Conservation (phyloP, 176 grass and related monocot species). For the Avena eriantha region DNA sequence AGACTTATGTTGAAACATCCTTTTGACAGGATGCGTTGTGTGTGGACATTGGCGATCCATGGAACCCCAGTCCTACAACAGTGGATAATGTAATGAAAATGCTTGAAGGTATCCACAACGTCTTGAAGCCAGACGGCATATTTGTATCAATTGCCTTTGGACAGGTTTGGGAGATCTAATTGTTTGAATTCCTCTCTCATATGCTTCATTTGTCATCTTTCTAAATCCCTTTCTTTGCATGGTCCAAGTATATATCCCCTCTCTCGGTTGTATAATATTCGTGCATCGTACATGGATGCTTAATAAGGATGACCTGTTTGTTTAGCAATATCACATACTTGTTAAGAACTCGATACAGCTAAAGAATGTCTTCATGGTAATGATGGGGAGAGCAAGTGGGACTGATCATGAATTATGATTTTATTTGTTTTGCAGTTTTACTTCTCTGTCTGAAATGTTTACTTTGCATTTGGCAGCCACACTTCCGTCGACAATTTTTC, state of each 20-base stretch:
- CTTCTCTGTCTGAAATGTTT: conserved; percentile 6
- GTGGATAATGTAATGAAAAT: conserved; percentile 86
- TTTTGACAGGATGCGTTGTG: conserved; percentile 82
- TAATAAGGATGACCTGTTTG: background rate
- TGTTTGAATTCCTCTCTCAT: conserved; percentile 3
- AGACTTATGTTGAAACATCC: conserved; percentile 26
- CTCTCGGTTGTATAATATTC: conserved; percentile 6
- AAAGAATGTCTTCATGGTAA: background rate
- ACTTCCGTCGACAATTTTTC: conserved; percentile 75
- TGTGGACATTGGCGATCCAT: conserved; percentile 97
- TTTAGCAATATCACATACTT: background rate
- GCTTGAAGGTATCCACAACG: conserved; percentile 83
- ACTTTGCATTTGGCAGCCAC: conserved; percentile 67
- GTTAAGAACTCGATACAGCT: background rate
- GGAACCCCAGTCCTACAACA: conserved; percentile 71
- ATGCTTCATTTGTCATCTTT: background rate
- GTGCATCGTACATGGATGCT: background rate
- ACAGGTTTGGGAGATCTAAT: conserved; percentile 59
- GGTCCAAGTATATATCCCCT: background rate
- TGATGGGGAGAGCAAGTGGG: background rate
- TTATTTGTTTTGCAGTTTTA: background rate
- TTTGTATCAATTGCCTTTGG: conserved; percentile 92
- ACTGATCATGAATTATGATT: background rate
- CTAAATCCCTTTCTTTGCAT: background rate
- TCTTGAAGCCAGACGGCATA: conserved; percentile 73